Evolutionary conservation across 257 asterid genomes (phyloP).

Genomic region (Ligustrum vulgare): DNA sequence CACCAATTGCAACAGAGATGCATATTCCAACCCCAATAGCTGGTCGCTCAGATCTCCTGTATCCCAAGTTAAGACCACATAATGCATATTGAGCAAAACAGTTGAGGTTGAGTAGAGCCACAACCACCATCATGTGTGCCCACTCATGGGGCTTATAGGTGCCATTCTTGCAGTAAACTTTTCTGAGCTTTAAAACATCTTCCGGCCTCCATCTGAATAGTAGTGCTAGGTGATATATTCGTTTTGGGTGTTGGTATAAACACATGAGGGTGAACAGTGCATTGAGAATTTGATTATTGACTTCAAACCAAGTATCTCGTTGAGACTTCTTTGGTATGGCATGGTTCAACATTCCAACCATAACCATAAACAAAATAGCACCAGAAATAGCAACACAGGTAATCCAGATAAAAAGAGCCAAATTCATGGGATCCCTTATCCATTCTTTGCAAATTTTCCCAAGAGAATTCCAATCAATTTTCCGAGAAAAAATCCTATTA

Average conservation of each 20-base stretch:
- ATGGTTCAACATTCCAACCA: constrained; percentile 83
- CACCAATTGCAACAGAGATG: constrained; percentile 66
- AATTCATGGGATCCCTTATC: constrained; percentile 69
- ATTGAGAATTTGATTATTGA: constrained; percentile 84
- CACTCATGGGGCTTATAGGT: constrained; percentile 81
- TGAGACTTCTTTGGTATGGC: constrained; percentile 68
- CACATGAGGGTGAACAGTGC: constrained; percentile 91
- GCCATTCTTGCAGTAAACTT: constrained; percentile 67
- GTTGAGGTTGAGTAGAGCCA: constrained; percentile 61
- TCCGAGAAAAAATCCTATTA: constrained; percentile 48
- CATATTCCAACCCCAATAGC: constrained; percentile 74
- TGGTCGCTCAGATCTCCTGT: constrained; percentile 66
- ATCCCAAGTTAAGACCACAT: constrained; percentile 80
- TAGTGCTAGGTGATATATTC: constrained; percentile 65
- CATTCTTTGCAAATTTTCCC: constrained; percentile 62
- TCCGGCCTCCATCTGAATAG: constrained; percentile 63
- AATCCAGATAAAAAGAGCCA: constrained; percentile 79
- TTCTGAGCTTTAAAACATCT: constrained; percentile 63
- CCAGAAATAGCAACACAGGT: constrained; percentile 75
- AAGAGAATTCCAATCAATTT: constrained; percentile 59
- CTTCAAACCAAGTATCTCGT: constrained; percentile 85
- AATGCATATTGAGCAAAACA: constrained; percentile 79
- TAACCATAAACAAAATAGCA: constrained; percentile 81
- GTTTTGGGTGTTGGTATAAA: constrained; percentile 75
- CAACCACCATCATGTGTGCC: constrained; percentile 85